These are phyloP conservation scores for Periconia macrospinosa DNA, from an alignment of 2,329 filamentous ascomycete genomes.

Conservation along the genomic window DNA sequence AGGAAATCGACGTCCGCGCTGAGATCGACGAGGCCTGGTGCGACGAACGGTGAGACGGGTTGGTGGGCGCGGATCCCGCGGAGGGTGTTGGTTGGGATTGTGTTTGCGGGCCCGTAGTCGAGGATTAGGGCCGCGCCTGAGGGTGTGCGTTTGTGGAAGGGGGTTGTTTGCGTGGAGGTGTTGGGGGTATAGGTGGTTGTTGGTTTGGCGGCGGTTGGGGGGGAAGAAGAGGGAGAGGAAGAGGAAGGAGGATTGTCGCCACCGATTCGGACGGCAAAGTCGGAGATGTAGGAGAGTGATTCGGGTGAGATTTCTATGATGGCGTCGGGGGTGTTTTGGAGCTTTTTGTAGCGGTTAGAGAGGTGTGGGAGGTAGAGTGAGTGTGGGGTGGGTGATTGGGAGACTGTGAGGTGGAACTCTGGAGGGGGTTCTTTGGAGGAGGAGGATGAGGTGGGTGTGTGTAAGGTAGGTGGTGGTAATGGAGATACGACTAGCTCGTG, in stretches of 20 bases:
- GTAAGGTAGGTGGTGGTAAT: constrained; percentile 40
- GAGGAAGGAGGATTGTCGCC: constrained; percentile 50
- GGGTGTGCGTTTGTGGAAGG: constrained; percentile 60
- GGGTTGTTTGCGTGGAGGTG: constrained; percentile 9
- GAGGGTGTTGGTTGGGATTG: constrained; percentile 84
- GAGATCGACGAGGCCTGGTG: constrained; percentile 82
- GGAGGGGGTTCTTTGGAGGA: constrained; percentile 49
- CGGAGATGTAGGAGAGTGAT: constrained; percentile 73
- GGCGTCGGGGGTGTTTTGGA: constrained; percentile 68
- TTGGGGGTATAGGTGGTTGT: constrained; percentile 18
- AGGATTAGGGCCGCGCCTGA: constrained; percentile 91
- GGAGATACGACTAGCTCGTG: constrained; percentile 49
- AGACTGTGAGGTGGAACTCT: constrained; percentile 86
- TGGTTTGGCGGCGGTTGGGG: constrained; percentile 51
- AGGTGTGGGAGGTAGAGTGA: constrained; percentile 82
- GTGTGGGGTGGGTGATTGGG: constrained; percentile 75
- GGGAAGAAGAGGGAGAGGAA: constrained; percentile 1
- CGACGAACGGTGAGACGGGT: constrained; percentile 75
- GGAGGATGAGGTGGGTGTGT: constrained; percentile 39
- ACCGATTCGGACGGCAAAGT: constrained; percentile 84
- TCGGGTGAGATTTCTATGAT: constrained; percentile 91
- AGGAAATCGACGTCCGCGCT: constrained; percentile 93
- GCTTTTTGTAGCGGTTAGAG: constrained; percentile 74
- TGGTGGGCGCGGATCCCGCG: constrained; percentile 82
- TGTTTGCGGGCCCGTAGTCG: constrained; percentile 83